Evolutionary conservation across 225 moss, liverwort and hornwort species (phyloP).

Genomic region (Physcomitrium patens): DNA sequence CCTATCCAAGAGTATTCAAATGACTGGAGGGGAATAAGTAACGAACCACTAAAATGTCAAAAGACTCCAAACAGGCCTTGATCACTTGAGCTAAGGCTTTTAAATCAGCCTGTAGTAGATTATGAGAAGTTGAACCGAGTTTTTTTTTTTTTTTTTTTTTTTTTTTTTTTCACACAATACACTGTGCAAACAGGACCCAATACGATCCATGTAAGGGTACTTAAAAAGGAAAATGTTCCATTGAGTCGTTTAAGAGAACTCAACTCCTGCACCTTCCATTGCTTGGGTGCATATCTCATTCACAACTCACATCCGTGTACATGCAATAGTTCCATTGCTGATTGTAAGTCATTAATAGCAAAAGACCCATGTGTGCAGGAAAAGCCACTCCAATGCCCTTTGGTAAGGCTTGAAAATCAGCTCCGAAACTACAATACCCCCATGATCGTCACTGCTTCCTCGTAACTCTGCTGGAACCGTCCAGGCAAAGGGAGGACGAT

Average conservation of each 20-base stretch:
- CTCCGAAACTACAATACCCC: constrained; percentile 54
- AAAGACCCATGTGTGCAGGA: constrained; percentile 5
- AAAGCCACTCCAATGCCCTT: constrained; percentile 15
- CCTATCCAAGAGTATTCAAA: no score
- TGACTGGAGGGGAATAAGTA: no score
- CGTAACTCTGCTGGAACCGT: constrained; percentile 40
- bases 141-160: constrained; percentile 9
- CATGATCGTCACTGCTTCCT: constrained; percentile 56
- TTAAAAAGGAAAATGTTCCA: constrained; percentile 1
- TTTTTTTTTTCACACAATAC: constrained; percentile 20
- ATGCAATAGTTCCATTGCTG: constrained; percentile 24
- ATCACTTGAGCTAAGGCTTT: no score
- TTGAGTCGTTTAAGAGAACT: constrained; percentile 16
- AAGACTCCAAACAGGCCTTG: no score
- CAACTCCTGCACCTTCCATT: constrained; percentile 19
- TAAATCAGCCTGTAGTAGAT: no score
- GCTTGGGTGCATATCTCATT: constrained; percentile 17
- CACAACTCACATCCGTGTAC: constrained; percentile 1
- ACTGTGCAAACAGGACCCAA: constrained; percentile 28
- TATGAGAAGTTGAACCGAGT: background rate
- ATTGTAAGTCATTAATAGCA: constrained; percentile 14
- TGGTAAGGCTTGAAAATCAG: constrained; percentile 39
- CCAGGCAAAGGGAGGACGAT: constrained; percentile 13
- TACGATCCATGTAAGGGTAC: background rate
- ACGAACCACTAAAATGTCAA: no score